Conservation (phyloP, 1,139 yeast species). For the Hansenula anomala region DNA sequence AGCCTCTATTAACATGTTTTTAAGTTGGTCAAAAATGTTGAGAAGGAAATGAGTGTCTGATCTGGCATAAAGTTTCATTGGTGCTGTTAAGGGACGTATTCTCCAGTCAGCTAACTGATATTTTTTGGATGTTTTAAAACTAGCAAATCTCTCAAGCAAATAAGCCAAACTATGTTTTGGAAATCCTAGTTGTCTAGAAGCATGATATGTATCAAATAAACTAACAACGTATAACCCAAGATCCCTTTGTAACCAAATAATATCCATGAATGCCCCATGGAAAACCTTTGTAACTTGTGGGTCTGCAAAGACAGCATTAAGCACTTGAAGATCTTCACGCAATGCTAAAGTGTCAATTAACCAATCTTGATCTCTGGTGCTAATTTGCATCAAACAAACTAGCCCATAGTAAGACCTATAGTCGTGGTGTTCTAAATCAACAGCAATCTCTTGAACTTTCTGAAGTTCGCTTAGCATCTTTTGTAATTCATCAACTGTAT, state of each 20-base stretch:
- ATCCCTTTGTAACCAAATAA: slow-evolving; percentile 95
- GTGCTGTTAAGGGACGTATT: slow-evolving; percentile 71
- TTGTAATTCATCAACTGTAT: slow-evolving; percentile 45
- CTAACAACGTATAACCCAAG: slow-evolving; percentile 88
- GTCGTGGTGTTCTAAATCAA: slow-evolving; percentile 98
- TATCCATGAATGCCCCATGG: slow-evolving; percentile 97
- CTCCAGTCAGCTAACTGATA: slow-evolving; percentile 98
- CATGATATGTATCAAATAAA: slow-evolving; percentile 89
- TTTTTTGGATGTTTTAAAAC: slow-evolving; percentile 85
- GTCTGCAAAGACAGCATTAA: slow-evolving; percentile 76
- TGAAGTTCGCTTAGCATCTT: slow-evolving; percentile 52
- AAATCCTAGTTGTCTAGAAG: slow-evolving; percentile 71
- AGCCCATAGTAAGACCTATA: slow-evolving; percentile 85
- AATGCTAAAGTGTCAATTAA: slow-evolving; percentile 74
- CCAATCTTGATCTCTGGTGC: slow-evolving; percentile 77
- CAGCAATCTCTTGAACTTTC: slow-evolving; percentile 64
- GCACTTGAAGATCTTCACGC: slow-evolving; percentile 60
- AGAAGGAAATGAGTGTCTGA: slow-evolving; percentile 92
- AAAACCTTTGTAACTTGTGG: slow-evolving; percentile 81
- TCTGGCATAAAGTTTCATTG: slow-evolving; percentile 84
- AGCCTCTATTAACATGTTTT: slow-evolving; percentile 52
- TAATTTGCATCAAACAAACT: slow-evolving; percentile 91
- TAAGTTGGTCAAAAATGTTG: slow-evolving; percentile 72
- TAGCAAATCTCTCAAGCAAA: slow-evolving; percentile 73
- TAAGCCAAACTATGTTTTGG: slow-evolving; percentile 84